Evolutionary conservation across 345 rosid genomes (phyloP).

Genomic region (Trapa incisa): DNA sequence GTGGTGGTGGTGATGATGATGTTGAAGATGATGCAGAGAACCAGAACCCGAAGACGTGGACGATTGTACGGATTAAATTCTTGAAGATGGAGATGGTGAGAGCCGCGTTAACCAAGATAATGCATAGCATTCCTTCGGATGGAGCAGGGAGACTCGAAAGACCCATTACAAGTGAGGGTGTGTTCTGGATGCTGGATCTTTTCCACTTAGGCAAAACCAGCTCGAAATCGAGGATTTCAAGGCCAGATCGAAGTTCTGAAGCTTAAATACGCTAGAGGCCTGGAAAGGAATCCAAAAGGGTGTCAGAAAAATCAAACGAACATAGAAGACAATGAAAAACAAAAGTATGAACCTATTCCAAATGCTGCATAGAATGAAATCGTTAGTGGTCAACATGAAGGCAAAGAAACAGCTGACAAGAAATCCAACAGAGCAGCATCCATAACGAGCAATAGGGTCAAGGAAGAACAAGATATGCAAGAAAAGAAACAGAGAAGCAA

Average conservation of each 20-base stretch:
- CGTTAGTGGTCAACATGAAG: too few species aligned
- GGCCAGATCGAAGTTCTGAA: neutral
- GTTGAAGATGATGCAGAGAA: constrained; percentile 22
- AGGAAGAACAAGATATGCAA: too few species aligned
- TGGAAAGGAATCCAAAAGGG: neutral
- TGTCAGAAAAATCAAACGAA: neutral
- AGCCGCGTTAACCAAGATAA: constrained; percentile 78
- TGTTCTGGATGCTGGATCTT: too few species aligned
- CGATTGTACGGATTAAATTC: constrained; percentile 53
- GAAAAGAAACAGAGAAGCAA: neutral
- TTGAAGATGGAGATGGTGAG: constrained; percentile 61
- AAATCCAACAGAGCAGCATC: neutral
- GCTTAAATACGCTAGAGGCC: too few species aligned
- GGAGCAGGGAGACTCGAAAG: constrained; percentile 79
- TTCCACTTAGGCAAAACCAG: neutral
- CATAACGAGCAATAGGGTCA: neutral
- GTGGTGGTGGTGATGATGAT: neutral
- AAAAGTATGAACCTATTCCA: neutral
- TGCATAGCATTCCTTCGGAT: constrained; percentile 76
- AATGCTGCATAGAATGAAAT: too few species aligned
- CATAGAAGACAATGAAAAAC: too few species aligned
- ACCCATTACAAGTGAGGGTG: constrained; percentile 36
- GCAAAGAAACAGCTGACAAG: neutral
- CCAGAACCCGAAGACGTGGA: constrained; percentile 48
- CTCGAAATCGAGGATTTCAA: neutral